Percentiles rank a stretch among this genome's conserved stretches.
Conservation (phyloP, 192 early-diverging fungal species). For the Chytriomyces confervae region DNA sequence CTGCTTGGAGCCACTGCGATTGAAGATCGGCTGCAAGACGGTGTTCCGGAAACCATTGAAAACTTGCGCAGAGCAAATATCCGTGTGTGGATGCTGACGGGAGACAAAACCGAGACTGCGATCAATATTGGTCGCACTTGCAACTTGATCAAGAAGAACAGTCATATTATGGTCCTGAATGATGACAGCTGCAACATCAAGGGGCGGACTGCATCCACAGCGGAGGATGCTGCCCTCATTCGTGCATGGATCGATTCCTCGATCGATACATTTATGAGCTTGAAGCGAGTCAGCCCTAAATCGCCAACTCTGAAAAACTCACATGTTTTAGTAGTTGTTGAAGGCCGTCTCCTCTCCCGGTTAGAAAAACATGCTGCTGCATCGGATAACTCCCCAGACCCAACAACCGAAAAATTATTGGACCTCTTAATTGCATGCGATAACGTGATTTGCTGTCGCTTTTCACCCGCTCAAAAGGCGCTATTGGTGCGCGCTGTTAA, state of each 20-base stretch:
- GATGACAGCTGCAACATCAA: constrained; percentile 15
- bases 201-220: constrained; percentile 1
- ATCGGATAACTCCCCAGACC: constrained; percentile 27
- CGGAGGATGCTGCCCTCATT: constrained; percentile 30
- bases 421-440: constrained; percentile 74
- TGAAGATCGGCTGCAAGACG: constrained; percentile 82
- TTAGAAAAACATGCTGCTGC: constrained; percentile 45
- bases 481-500: constrained; percentile 66
- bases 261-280: constrained; percentile 14
- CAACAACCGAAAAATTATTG: constrained; percentile 56
- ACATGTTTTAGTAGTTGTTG: constrained; percentile 37
- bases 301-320: neutral
- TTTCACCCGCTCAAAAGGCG: constrained; percentile 87
- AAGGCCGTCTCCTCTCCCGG: constrained; percentile 38
- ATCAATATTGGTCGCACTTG: constrained; percentile 88
- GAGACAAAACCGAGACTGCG: constrained; percentile 87
- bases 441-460: constrained; percentile 85
- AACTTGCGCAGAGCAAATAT: constrained; percentile 78
- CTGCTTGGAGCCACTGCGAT: constrained; percentile 86
- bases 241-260: constrained; percentile 34
- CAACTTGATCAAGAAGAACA: constrained; percentile 66
- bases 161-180: constrained; percentile 40
- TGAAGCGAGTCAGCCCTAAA: neutral
- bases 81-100: constrained; percentile 87
- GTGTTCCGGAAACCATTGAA: constrained; percentile 84